Evolutionary conservation across 2,329 filamentous ascomycete genomes (phyloP).

Genomic region (Fusarium redolens): DNA sequence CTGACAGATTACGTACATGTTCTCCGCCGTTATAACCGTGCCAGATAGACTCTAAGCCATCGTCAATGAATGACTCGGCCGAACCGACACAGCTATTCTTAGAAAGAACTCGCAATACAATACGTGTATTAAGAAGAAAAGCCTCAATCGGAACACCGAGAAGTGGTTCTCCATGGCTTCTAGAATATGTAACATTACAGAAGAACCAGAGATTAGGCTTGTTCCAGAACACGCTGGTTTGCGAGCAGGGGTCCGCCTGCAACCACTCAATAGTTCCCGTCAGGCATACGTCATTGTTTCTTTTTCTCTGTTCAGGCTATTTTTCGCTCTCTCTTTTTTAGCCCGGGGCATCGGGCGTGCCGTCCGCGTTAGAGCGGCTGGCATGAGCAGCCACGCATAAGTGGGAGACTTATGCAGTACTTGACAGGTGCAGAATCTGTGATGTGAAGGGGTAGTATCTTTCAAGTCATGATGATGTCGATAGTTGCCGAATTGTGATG

Average conservation of each 20-base stretch:
- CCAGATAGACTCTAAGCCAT: not conserved
- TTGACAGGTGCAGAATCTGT: not conserved
- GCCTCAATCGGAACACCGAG: not conserved
- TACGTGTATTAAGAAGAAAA: not conserved
- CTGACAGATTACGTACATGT: not conserved
- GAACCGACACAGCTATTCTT: constrained; percentile 23
- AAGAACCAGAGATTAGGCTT: not conserved
- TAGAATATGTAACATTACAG: constrained; percentile 21
- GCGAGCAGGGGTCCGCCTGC: constrained; percentile 26
- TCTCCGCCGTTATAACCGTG: not conserved
- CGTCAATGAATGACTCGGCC: not conserved
- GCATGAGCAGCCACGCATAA: constrained; percentile 27
- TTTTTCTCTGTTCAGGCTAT: not conserved
- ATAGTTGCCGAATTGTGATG: constrained; percentile 25
- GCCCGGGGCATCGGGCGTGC: constrained; percentile 23
- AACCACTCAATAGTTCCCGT: constrained; percentile 26
- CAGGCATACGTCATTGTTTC: constrained; percentile 38
- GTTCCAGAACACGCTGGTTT: constrained; percentile 17
- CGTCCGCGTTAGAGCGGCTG: constrained; percentile 3
- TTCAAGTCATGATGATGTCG: constrained; percentile 15
- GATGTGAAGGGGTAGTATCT: not conserved
- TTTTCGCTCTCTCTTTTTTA: not conserved
- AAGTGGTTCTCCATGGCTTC: constrained; percentile 8
- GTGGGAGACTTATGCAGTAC: constrained; percentile 16
- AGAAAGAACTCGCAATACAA: not conserved